Evolutionary conservation across 2,329 filamentous ascomycete genomes (phyloP).

Genomic region (Penicillium sp.): DNA sequence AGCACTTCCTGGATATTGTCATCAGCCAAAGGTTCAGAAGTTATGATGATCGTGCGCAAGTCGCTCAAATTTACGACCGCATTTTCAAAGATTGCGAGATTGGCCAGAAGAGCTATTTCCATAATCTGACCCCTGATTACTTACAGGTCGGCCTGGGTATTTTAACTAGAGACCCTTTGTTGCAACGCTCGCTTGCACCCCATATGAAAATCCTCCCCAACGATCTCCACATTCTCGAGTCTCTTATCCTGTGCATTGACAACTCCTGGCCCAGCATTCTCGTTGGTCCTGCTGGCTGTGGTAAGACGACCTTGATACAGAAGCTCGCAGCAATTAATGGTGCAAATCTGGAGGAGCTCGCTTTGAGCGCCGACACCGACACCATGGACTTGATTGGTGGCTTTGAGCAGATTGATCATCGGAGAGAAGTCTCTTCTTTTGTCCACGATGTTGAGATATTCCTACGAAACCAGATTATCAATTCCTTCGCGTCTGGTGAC

Average conservation of each 20-base stretch:
- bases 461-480: constrained; percentile 51
- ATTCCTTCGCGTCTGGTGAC: constrained; percentile 32
- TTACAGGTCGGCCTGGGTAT: constrained; percentile 81
- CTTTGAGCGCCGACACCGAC: constrained; percentile 93
- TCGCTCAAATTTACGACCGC: constrained; percentile 68
- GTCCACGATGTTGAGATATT: constrained; percentile 58
- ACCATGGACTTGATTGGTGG: constrained; percentile 97
- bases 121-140: constrained; percentile 67
- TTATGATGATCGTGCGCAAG: constrained; percentile 65
- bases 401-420: constrained; percentile 89
- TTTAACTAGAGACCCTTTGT: constrained; percentile 60
- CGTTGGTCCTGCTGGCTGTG: constrained; percentile 80
- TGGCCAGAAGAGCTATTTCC: constrained; percentile 64
- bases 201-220: constrained; percentile 41
- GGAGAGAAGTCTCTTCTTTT: constrained; percentile 69
- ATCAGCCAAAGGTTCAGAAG: constrained; percentile 87
- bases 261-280: constrained; percentile 88
- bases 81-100: constrained; percentile 61
- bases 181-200: constrained; percentile 42
- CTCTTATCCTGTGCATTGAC: constrained; percentile 82
- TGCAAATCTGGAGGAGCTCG: constrained; percentile 75
- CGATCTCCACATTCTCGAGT: constrained; percentile 74
- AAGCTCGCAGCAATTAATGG: constrained; percentile 81
- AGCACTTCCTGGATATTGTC: constrained; percentile 79
- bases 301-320: constrained; percentile 80